Percentiles rank a stretch among this genome's conserved stretches.
Conservation (phyloP, 108 stramenopile species). For the Fistulifera pelliculosa region DNA sequence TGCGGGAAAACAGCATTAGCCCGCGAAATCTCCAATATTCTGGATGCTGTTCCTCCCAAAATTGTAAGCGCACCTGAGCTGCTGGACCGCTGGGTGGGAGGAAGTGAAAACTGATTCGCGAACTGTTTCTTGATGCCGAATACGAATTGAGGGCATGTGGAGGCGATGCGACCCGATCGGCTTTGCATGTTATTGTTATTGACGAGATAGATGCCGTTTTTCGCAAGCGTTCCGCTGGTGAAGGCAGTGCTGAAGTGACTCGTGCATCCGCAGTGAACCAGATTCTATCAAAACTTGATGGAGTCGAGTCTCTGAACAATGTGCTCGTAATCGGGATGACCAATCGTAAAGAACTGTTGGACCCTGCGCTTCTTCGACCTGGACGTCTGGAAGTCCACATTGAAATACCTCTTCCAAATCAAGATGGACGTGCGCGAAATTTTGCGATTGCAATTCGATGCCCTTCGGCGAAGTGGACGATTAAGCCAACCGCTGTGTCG, state of each 20-base stretch:
- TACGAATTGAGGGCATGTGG: slow-evolving; percentile 54
- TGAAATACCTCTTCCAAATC: slow-evolving; percentile 64
- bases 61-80: slow-evolving; percentile 92
- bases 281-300: slow-evolving; percentile 76
- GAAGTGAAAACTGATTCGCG: slow-evolving; percentile 84
- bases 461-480: slow-evolving; percentile 44
- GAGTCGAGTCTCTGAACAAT: slow-evolving; percentile 66
- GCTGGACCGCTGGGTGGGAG: slow-evolving; percentile 96
- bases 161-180: slow-evolving; percentile 44
- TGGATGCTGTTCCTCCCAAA: slow-evolving; percentile 85
- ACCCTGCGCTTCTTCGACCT: slow-evolving; percentile 70
- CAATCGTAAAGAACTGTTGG: slow-evolving; percentile 69
- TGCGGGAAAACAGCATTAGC: slow-evolving; percentile 82
- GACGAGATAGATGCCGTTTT: slow-evolving; percentile 85
- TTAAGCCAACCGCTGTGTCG: slow-evolving; percentile 60
- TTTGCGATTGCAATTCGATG: slow-evolving; percentile 62
- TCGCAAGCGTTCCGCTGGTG: slow-evolving; percentile 44
- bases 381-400: slow-evolving; percentile 81
- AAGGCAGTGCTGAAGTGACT: slow-evolving; percentile 55
- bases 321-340: slow-evolving; percentile 80
- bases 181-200: slow-evolving; percentile 72
- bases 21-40: slow-evolving; percentile 79
- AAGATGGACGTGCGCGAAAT: slow-evolving; percentile 50
- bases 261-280: slow-evolving; percentile 73
- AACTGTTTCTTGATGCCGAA: slow-evolving; percentile 91